Conservation (phyloP, 1,284 basidiomycete species). For the Flammula alnicola region DNA sequence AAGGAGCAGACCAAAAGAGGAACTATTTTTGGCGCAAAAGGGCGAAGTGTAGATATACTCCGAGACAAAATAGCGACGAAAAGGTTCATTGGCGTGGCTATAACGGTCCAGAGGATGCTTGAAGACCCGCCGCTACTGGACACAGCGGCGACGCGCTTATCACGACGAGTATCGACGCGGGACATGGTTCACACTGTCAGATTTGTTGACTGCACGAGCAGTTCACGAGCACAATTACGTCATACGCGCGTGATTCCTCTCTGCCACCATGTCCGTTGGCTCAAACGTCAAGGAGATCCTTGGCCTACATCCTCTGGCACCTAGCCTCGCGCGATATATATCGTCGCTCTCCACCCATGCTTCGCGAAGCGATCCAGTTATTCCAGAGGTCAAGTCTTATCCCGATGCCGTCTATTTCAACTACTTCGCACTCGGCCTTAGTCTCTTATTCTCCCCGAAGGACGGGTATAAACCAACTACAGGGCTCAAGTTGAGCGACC, state of each 20-base stretch:
- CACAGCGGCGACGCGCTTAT: neutral
- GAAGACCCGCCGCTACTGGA: too few species aligned
- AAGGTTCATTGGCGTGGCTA: slow-evolving; percentile 16
- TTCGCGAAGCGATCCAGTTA: slow-evolving; percentile 19
- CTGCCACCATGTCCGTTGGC: slow-evolving; percentile 18
- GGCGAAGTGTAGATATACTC: slow-evolving; percentile 42
- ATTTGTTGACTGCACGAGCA: neutral
- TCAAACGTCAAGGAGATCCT: slow-evolving; percentile 48
- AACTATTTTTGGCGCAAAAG: slow-evolving; percentile 58
- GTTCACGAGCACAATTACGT: neutral
- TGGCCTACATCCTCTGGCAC: slow-evolving; percentile 49
- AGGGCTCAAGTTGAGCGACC: slow-evolving; percentile 48
- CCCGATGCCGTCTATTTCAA: slow-evolving; percentile 86
- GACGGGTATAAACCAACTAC: slow-evolving; percentile 62
- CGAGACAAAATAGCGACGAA: slow-evolving; percentile 18
- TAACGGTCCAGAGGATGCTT: slow-evolving; percentile 6
- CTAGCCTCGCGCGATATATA: slow-evolving; percentile 49
- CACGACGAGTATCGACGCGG: neutral
- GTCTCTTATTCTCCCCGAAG: slow-evolving; percentile 69
- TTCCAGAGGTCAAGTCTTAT: slow-evolving; percentile 77
- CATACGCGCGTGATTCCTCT: slow-evolving; percentile 13
- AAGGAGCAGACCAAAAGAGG: slow-evolving; percentile 62
- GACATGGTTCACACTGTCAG: slow-evolving; percentile 8
- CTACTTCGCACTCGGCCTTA: slow-evolving; percentile 78
- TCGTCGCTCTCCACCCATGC: slow-evolving; percentile 37